Percentiles rank a stretch among this genome's conserved stretches.
phyloP scores from a whole-genome alignment of 495 filamentous ascomycete genomes.

The Trichoderma orchidacearum region DNA sequence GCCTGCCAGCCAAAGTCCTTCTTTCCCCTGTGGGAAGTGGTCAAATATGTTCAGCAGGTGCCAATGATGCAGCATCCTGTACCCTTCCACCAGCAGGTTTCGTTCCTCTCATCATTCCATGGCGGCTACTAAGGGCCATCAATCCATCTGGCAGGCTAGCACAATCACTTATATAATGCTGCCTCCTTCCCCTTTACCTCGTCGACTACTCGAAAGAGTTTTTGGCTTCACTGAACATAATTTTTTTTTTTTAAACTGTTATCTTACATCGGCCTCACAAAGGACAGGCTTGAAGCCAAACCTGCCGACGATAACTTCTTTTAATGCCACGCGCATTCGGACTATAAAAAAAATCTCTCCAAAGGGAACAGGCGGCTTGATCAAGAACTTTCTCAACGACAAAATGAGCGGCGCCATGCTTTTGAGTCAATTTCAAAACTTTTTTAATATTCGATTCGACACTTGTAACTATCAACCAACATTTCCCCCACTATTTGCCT shows the following conservation, averaged over 20 bases:
- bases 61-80: slow-evolving; percentile 24
- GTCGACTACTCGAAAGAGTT: not conserved
- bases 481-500: not conserved
- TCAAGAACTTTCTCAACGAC: not conserved
- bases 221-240: not conserved
- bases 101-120: slow-evolving; percentile 29
- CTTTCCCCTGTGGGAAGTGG: slow-evolving; percentile 25
- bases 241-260: not conserved
- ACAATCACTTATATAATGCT: too few relatives aligned
- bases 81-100: slow-evolving; percentile 34
- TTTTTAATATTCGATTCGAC: not conserved
- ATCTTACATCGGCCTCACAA: slow-evolving; percentile 2
- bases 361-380: not conserved
- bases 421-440: not conserved
- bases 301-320: not conserved
- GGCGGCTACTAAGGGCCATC: slow-evolving; percentile 27
- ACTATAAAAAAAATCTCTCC: not conserved
- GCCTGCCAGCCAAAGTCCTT: slow-evolving; percentile 23
- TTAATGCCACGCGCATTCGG: not conserved
- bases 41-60: slow-evolving; percentile 21
- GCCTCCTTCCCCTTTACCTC: too few relatives aligned
- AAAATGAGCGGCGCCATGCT: not conserved
- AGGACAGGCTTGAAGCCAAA: slow-evolving; percentile 1
- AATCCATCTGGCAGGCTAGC: too few relatives aligned
- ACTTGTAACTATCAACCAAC: not conserved